Evolutionary conservation across 768 basidiomycete species (phyloP), one percentile per base, ranked within the genome.

Genomic region (Mycena indigotica): DNA sequence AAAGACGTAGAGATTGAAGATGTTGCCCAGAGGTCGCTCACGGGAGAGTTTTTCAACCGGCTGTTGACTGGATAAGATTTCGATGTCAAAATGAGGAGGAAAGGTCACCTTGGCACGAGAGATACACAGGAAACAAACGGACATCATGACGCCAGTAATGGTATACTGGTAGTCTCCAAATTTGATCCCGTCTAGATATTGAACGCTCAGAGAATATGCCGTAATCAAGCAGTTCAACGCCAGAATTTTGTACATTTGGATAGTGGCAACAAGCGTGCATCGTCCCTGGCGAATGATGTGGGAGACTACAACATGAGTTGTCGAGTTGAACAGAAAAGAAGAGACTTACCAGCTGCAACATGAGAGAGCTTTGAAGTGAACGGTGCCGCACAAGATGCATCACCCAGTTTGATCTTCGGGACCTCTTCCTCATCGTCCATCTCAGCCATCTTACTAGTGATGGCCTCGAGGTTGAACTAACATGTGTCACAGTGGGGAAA

Each of bases 211-310:
- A 70, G 93, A 95, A 76, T 96, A 98, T n/a, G 97, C 97, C 3
- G 95, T 96, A 73, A 98, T 99, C 39, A 99, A 79, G 69, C 97
- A 98, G 70, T 98, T 99, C 55, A 99, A 77, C 1, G 96, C 97
- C 32, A 99, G 79, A 64, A 99, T 99, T 79, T 98, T 97, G 85
- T 98, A 99, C 97, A 99, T 99, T 75, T 99, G 97, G 53, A 96
- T 90, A 3, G 97, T 99, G 2, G 97, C 97, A 44, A 98, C 97
- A 17, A 99, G 85, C 1, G 97, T 99, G 77, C 97, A 98, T 26
- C 97, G 92, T 23, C 97, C 97, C 74, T 98, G 97, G 19, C 97
- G 87, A 64, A 99, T 97, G 70, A 99, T 98, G 69, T 96, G 95
- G 19, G 92, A 89, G 66, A 99, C 94, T 95, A 61, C 21, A 49